phyloP scores from a whole-genome alignment of 2,329 filamentous ascomycete genomes.

The Thermothelomyces thermophilus region DNA sequence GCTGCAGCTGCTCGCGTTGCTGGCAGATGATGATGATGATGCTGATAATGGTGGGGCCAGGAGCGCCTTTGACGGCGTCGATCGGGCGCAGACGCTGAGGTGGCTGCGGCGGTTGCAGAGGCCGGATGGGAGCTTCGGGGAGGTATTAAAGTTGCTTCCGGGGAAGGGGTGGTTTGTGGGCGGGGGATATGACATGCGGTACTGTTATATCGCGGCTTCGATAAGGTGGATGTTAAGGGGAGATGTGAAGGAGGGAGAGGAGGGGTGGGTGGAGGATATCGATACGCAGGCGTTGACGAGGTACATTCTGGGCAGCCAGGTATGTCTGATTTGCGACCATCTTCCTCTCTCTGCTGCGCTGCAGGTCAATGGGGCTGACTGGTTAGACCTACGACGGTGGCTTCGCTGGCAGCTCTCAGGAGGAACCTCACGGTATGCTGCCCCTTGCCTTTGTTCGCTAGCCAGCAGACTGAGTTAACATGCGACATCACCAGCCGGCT shows the following conservation, averaged over 20 bases:
- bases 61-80: constrained; percentile 55
- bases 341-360: neutral
- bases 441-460: no score
- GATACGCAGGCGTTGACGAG: constrained; percentile 61
- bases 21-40: constrained; percentile 35
- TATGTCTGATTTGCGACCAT: neutral
- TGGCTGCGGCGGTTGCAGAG: constrained; percentile 77
- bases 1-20: constrained; percentile 59
- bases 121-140: constrained; percentile 83
- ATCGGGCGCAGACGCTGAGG: constrained; percentile 57
- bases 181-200: constrained; percentile 78
- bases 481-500: constrained; percentile 64
- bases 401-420: constrained; percentile 67
- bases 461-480: no score
- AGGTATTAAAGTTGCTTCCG: constrained; percentile 55
- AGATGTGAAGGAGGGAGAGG: constrained; percentile 41
- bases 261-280: constrained; percentile 61
- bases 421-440: constrained; percentile 74
- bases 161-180: constrained; percentile 45
- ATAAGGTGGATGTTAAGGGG: constrained; percentile 78
- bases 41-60: constrained; percentile 32
- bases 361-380: neutral
- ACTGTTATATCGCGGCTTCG: constrained; percentile 77
- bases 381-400: constrained; percentile 74
- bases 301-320: constrained; percentile 63